Conservation (phyloP, 2,329 filamentous ascomycete species). For the Podosphaera xanthii region DNA sequence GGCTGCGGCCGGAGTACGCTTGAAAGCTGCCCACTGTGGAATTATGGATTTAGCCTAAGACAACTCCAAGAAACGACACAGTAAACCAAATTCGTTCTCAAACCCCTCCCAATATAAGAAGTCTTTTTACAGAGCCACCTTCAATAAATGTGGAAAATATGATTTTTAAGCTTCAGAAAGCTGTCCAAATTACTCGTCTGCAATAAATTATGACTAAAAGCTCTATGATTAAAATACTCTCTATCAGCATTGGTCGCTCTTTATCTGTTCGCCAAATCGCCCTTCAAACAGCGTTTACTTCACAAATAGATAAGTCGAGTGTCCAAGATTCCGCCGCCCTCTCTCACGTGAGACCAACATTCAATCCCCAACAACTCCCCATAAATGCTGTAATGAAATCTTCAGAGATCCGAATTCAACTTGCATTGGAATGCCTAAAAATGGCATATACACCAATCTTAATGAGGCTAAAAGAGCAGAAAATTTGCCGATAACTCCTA, state of each 20-base stretch:
- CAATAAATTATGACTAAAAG: neutral
- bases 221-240: neutral
- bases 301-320: neutral
- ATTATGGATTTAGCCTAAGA: neutral
- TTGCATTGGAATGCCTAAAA: too few relatives aligned
- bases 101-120: neutral
- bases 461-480: too few relatives aligned
- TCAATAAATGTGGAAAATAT: neutral
- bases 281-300: too few relatives aligned
- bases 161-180: neutral
- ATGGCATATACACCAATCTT: too few relatives aligned
- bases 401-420: too few relatives aligned
- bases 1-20: neutral
- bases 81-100: neutral
- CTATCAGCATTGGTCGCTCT: neutral
- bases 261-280: too few relatives aligned
- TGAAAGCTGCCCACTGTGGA: neutral
- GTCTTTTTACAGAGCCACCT: neutral
- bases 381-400: too few relatives aligned
- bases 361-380: too few relatives aligned
- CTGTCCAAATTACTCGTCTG: neutral
- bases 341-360: too few relatives aligned
- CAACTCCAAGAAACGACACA: neutral
- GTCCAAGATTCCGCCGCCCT: neutral
- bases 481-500: too few relatives aligned